Conservation (phyloP, 2,329 filamentous ascomycete species). For the Lasiodiplodia theobromae region DNA sequence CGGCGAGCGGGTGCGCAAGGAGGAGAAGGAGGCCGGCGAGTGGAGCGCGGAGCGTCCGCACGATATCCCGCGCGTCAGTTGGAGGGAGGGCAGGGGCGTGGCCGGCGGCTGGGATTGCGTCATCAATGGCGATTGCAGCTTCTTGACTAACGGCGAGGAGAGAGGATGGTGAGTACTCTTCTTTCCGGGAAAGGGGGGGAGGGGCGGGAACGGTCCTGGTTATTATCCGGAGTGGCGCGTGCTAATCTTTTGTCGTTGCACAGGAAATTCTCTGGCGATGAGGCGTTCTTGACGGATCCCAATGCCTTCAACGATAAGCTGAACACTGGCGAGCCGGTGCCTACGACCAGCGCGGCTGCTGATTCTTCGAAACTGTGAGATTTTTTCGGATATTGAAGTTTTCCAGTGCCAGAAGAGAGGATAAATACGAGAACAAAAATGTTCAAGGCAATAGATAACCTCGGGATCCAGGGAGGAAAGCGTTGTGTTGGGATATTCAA, state of each 20-base stretch:
- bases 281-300: slow-evolving; percentile 58
- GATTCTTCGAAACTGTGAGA: slow-evolving; percentile 26
- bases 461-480: background rate
- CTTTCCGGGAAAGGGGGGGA: background rate
- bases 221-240: background rate
- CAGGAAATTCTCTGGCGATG: slow-evolving; percentile 65
- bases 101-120: slow-evolving; percentile 81
- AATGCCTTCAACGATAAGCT: slow-evolving; percentile 47
- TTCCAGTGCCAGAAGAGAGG: background rate
- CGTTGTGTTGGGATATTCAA: background rate
- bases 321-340: slow-evolving; percentile 29
- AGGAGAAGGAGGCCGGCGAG: slow-evolving; percentile 31
- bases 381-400: background rate
- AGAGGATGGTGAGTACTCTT: slow-evolving; percentile 74
- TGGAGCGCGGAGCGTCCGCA: slow-evolving; percentile 43
- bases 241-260: background rate
- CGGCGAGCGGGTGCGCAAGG: slow-evolving; percentile 29
- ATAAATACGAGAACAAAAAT: background rate
- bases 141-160: slow-evolving; percentile 80
- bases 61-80: slow-evolving; percentile 54
- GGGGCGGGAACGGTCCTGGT: background rate
- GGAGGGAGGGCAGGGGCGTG: slow-evolving; percentile 68
- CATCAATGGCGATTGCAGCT: slow-evolving; percentile 83
- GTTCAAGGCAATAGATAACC: background rate
- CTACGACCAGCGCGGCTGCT: slow-evolving; percentile 20